A percentile compares a stretch with the other conserved stretches of the same genome.
phyloP scores from a whole-genome alignment of 306 rosid species.

The Vigna unguiculata region DNA sequence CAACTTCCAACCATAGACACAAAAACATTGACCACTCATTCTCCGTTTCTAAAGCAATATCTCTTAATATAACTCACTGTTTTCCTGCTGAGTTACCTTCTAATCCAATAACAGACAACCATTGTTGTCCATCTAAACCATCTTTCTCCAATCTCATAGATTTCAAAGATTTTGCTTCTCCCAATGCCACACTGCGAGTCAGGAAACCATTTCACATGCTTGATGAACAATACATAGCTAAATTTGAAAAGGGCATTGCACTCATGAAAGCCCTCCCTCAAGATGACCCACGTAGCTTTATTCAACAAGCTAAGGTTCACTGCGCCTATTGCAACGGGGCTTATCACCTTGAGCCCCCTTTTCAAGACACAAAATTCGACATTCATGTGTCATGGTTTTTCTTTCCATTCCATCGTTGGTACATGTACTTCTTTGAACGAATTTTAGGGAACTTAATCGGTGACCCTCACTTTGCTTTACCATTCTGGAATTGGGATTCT shows the following conservation, averaged over 20 bases:
- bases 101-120: not conserved
- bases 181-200: not conserved
- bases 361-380: conserved; percentile 44
- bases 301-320: conserved; percentile 65
- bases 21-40: not conserved
- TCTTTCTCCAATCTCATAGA: conserved; percentile 18
- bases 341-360: conserved; percentile 51
- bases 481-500: conserved; percentile 79
- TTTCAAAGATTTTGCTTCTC: conserved; percentile 29
- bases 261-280: conserved; percentile 42
- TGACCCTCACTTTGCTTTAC: conserved; percentile 59
- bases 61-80: not conserved
- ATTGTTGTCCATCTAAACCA: conserved; percentile 66
- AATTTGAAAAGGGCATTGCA: conserved; percentile 34
- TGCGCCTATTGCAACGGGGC: conserved; percentile 82
- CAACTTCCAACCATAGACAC: not conserved
- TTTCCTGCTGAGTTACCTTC: not conserved
- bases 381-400: conserved; percentile 69
- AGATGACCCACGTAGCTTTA: conserved; percentile 64
- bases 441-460: conserved; percentile 61
- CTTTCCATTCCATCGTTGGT: conserved; percentile 76
- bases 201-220: conserved; percentile 31
- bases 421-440: conserved; percentile 67
- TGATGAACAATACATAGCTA: conserved; percentile 20
- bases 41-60: not conserved